Base-by-base conservation (phyloP, 1,139 yeast species). In the Eremothecium cymbalariae region DNA sequence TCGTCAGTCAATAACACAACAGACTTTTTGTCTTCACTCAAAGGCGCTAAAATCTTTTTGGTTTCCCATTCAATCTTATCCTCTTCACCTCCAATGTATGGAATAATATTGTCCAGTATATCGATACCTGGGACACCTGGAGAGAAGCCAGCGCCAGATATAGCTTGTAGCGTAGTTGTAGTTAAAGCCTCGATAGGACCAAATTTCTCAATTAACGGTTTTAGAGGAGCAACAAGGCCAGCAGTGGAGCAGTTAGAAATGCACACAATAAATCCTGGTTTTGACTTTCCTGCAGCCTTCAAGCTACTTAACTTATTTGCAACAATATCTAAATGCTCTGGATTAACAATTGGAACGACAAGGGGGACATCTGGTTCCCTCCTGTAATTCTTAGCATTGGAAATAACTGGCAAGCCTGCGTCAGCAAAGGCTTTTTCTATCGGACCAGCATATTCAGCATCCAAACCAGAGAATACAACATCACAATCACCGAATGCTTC, bases 21-120 rank as follows among this genome's bases (percentile, higher is more conserved):
- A 30, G 70, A 70, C 32, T 67, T 59, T n/a, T 75, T 75, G 36
- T 70, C 77, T 19, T 55, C 58, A 16, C 61, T 44, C 34, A 81
- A 57, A 24, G 60, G 50, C 46, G 96, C 96, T 50, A 90, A 70
- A 47, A 90, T 90, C 67, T 90, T 90, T 60, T 84, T 83, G 36
- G 98, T 86, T 66, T 90, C 99, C 94, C 94, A 86, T 64, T 93
- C 98, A 49, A 90, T 85, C 66, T 90, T 90, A 49, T 93, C 99
- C 65, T 90, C 99, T 64, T 90, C 99, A 33, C 98, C 96, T 43
- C 90, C 72, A 54, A 90, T 90, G 68, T 67, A 88, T 31, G 99
- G 99, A 37, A 90, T 85, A 48, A 90, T 72, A 65, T 90, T 90
- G 64, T 90, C 99, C 53, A 90, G 70, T 36, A 90, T 77, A 57